Percentiles rank a stretch among this genome's conserved stretches.
phyloP scores from a whole-genome alignment of 164 flowering plant genomes.

The Pachysandra terminalis region DNA sequence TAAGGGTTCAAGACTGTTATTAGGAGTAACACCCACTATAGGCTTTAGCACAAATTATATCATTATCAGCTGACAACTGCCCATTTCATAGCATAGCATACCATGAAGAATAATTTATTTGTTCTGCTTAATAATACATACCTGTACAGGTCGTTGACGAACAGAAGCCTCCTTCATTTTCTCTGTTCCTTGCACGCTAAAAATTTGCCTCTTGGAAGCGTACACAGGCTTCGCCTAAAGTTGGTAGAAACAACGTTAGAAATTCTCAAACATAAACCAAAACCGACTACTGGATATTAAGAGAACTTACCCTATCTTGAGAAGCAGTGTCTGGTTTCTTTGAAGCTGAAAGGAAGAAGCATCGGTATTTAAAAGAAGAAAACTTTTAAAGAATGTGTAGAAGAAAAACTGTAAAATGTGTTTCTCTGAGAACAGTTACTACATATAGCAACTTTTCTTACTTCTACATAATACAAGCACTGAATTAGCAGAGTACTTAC shows the following conservation, averaged over 20 bases:
- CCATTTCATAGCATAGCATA: not conserved
- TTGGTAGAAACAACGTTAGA: conserved; percentile 1
- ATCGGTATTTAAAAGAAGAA: not conserved
- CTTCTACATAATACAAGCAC: not conserved
- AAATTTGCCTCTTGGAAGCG: conserved; percentile 40
- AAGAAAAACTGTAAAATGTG: not conserved
- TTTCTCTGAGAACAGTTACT: not conserved
- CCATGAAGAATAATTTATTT: not conserved
- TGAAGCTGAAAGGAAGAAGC: conserved; percentile 40
- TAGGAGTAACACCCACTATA: not conserved
- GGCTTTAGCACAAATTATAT: not conserved
- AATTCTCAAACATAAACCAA: not conserved
- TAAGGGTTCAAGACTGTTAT: not conserved
- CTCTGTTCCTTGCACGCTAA: conserved; percentile 29
- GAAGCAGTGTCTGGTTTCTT: conserved; percentile 35
- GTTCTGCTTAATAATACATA: conserved; percentile 13
- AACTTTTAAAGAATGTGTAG: not conserved
- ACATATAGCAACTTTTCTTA: not conserved
- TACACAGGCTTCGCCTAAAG: conserved; percentile 41
- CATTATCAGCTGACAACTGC: not conserved
- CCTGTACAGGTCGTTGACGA: conserved; percentile 37
- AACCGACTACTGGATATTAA: not conserved
- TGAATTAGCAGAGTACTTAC: conserved; percentile 34
- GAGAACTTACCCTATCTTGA: conserved; percentile 36
- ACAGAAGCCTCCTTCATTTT: conserved; percentile 38